A percentile compares a stretch with the other conserved stretches of the same genome.
phyloP scores from a whole-genome alignment of 805 yeast species.

The Ogataea glucozyma region DNA sequence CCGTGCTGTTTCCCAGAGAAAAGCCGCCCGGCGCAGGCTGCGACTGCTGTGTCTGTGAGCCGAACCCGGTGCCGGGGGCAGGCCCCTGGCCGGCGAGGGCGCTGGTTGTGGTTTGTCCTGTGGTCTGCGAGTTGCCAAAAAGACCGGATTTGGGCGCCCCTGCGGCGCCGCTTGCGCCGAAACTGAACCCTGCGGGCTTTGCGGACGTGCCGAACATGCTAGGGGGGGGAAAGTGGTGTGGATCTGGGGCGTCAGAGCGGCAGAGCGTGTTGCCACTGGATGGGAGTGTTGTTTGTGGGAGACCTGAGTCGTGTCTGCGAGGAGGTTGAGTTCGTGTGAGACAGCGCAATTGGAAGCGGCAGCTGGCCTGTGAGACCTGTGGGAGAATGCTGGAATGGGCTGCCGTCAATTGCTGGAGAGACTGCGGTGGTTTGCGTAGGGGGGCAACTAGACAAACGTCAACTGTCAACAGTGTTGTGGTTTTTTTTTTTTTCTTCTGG shows the following conservation, averaged over 20 bases:
- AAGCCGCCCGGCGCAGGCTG: constrained; percentile 16
- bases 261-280: too few species aligned
- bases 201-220: constrained; percentile 30
- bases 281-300: too few species aligned
- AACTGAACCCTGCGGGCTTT: constrained; percentile 25
- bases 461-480: constrained; percentile 1
- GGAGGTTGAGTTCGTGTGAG: too few species aligned
- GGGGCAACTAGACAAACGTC: not conserved
- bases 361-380: too few species aligned
- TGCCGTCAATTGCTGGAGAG: too few species aligned
- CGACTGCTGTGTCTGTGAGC: too few species aligned
- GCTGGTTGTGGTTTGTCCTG: constrained; percentile 22
- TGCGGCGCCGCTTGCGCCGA: constrained; percentile 21
- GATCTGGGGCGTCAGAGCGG: too few species aligned
- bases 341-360: too few species aligned
- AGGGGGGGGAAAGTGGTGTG: not conserved
- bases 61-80: too few species aligned
- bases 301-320: too few species aligned
- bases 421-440: too few species aligned
- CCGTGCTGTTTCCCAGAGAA: constrained; percentile 20
- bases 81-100: constrained; percentile 18
- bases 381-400: too few species aligned
- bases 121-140: constrained; percentile 31
- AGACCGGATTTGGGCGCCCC: constrained; percentile 17
- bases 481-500: not conserved